phyloP scores from a whole-genome alignment of 1,139 yeast genomes.

The Diutina sp. region DNA sequence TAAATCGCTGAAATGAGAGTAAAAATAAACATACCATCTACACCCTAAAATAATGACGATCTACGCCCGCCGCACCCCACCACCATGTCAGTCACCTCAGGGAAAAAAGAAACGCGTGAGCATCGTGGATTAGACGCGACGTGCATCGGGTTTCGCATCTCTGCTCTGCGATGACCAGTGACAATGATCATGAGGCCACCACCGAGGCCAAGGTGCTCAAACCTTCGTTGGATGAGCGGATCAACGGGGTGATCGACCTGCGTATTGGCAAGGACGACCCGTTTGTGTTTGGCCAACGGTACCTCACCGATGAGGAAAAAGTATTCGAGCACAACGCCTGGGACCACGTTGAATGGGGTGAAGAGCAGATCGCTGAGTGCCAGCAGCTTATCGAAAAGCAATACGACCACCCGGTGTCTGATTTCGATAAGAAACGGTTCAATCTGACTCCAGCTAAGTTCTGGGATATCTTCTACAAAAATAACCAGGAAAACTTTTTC shows the following conservation, averaged over 20 bases:
- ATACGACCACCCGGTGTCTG: constrained; percentile 70
- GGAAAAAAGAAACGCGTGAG: background rate
- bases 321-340: constrained; percentile 95
- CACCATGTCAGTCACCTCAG: too few species aligned
- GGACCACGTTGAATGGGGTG: constrained; percentile 98
- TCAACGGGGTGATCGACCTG: constrained; percentile 20
- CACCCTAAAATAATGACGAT: too few species aligned
- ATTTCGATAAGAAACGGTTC: constrained; percentile 67
- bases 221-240: background rate
- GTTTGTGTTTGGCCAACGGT: constrained; percentile 83
- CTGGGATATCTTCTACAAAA: constrained; percentile 91
- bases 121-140: background rate
- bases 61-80: too few species aligned
- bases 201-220: background rate
- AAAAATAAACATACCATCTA: too few species aligned
- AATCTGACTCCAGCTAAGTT: constrained; percentile 83
- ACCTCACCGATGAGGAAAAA: constrained; percentile 55
- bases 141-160: background rate
- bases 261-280: constrained; percentile 81
- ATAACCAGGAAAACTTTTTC: constrained; percentile 86
- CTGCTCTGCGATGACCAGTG: background rate
- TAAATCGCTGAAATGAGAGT: too few species aligned
- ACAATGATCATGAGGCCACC: background rate
- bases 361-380: constrained; percentile 71
- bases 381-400: constrained; percentile 65